Conservation (phyloP, 2,329 filamentous ascomycete genomes). For the Penicillium sp. region DNA sequence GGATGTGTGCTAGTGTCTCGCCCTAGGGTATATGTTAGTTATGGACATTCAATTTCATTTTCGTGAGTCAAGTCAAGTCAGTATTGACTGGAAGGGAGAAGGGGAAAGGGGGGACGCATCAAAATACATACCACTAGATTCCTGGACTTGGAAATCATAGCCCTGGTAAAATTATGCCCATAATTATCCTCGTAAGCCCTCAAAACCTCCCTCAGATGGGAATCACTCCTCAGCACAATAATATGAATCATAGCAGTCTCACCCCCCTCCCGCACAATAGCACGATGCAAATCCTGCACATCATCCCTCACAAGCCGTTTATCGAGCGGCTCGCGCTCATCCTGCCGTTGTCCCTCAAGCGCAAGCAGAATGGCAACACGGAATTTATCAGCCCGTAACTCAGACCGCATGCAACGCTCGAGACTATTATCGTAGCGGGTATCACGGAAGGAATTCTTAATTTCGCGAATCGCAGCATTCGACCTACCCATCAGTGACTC, state of each 20-base stretch:
- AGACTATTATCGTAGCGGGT: slow-evolving; percentile 86
- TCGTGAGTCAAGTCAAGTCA: neutral
- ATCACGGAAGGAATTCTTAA: slow-evolving; percentile 86
- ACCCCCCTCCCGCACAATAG: slow-evolving; percentile 70
- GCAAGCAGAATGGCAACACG: slow-evolving; percentile 81
- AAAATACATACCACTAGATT: slow-evolving; percentile 78
- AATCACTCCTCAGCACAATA: slow-evolving; percentile 75
- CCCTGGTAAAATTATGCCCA: slow-evolving; percentile 78
- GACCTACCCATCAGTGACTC: slow-evolving; percentile 87
- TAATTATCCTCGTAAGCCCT: slow-evolving; percentile 72
- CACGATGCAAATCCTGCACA: slow-evolving; percentile 68
- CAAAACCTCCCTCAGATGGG: slow-evolving; percentile 77
- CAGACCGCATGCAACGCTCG: slow-evolving; percentile 81
- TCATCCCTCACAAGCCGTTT: slow-evolving; percentile 65
- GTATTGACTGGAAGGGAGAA: neutral
- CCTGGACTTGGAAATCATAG: slow-evolving; percentile 81
- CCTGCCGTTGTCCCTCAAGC: slow-evolving; percentile 79
- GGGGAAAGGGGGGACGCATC: neutral
- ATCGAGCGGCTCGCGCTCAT: slow-evolving; percentile 71
- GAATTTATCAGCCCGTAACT: slow-evolving; percentile 95
- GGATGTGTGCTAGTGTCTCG: slow-evolving; percentile 88
- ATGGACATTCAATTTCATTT: neutral
- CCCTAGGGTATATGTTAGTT: slow-evolving; percentile 59
- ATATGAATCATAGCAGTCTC: slow-evolving; percentile 86
- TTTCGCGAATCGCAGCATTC: slow-evolving; percentile 80